Conservation (phyloP, 2,329 filamentous ascomycete genomes). For the Eurotiales sp. region DNA sequence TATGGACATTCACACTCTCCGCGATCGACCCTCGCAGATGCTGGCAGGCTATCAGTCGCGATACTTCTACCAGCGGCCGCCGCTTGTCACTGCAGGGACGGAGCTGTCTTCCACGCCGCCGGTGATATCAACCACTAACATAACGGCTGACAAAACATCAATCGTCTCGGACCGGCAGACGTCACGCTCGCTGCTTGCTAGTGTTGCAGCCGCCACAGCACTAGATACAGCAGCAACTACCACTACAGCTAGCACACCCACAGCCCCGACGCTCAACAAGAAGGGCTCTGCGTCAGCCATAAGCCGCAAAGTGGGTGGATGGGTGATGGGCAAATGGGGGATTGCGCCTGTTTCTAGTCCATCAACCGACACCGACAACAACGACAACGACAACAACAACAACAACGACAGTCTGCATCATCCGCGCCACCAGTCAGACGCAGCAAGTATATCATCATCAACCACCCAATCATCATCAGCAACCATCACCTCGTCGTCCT, state of each 20-base stretch:
- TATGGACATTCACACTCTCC: constrained; percentile 83
- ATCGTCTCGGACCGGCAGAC: constrained; percentile 18
- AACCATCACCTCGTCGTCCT: constrained; percentile 17
- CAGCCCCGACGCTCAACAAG: constrained; percentile 17
- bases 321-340: constrained; percentile 63
- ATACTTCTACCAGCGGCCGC: constrained; percentile 46
- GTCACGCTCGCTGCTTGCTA: constrained; percentile 34
- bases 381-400: not conserved
- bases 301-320: constrained; percentile 58
- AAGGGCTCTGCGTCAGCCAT: constrained; percentile 38
- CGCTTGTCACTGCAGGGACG: constrained; percentile 44
- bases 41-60: constrained; percentile 48
- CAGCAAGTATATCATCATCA: constrained; percentile 5
- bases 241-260: not conserved
- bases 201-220: constrained; percentile 29
- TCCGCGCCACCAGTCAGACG: constrained; percentile 11
- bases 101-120: constrained; percentile 37
- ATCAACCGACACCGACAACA: not conserved
- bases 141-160: constrained; percentile 31
- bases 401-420: not conserved
- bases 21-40: constrained; percentile 71
- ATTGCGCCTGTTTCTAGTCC: constrained; percentile 40
- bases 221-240: constrained; percentile 16
- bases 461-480: constrained; percentile 13
- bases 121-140: constrained; percentile 34